Conservation (phyloP, 306 rosid species). For the Spatholobus suberectus region DNA sequence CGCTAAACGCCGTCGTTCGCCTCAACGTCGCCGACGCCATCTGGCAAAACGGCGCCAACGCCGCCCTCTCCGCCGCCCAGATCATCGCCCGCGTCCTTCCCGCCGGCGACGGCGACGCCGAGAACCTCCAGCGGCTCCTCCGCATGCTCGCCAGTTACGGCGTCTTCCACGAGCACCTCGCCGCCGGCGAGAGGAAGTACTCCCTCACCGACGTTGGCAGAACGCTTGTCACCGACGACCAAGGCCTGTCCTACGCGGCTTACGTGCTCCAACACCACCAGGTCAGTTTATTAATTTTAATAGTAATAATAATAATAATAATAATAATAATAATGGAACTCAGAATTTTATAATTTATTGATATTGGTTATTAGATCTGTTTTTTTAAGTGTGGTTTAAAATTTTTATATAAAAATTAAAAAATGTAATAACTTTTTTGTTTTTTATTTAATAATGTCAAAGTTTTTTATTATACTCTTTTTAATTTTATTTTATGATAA, state of each 20-base stretch:
- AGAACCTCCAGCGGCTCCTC: slow-evolving; percentile 86
- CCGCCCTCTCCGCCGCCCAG: slow-evolving; percentile 71
- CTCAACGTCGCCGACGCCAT: slow-evolving; percentile 89
- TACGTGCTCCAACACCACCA: slow-evolving; percentile 96
- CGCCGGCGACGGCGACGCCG: slow-evolving; percentile 63
- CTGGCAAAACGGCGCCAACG: slow-evolving; percentile 79
- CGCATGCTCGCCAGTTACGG: slow-evolving; percentile 83
- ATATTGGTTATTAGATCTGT: too few relatives aligned
- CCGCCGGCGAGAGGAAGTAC: slow-evolving; percentile 55
- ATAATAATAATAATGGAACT: neutral
- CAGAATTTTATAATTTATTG: too few relatives aligned
- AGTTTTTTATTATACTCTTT: too few relatives aligned
- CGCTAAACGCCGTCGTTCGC: slow-evolving; percentile 85
- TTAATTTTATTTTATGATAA: too few relatives aligned
- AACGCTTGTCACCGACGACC: slow-evolving; percentile 70
- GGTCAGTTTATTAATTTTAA: slow-evolving; percentile 42
- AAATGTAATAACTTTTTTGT: too few relatives aligned
- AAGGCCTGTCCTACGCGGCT: slow-evolving; percentile 69
- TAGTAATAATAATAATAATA: neutral
- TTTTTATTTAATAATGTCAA: too few relatives aligned
- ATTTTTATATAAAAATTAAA: too few relatives aligned
- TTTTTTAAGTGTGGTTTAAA: too few relatives aligned
- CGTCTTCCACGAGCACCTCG: slow-evolving; percentile 68
- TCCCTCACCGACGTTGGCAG: slow-evolving; percentile 77
- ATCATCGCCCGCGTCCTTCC: slow-evolving; percentile 63